Evolutionary conservation across 345 rosid genomes (phyloP), one percentile per base, ranked within the genome.

Genomic region (Populus euphratica): DNA sequence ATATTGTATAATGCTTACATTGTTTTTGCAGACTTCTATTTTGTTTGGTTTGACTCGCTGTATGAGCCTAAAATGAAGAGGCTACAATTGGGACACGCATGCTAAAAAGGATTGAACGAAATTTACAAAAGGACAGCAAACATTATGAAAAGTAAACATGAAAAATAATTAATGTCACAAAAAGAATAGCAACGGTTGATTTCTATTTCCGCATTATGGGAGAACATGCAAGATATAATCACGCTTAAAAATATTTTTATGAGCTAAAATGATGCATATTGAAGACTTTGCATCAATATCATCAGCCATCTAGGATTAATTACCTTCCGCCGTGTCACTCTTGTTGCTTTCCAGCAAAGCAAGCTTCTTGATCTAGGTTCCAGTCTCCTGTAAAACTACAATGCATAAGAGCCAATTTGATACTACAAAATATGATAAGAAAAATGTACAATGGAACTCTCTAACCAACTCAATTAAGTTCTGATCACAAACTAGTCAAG

Each of bases 281-380:
- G 6, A 20, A 69, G 27, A 20, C 9, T 13, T 44, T 6, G 38
- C 5, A n/a, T 59, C 56, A 31, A 6, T 29, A 29, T 54, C 31
- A 44, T 35, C 12, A 17, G 43, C 52, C 47, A 68, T 68, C n/a
- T 3, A 50, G 44, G 33, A 12, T 62, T 33, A 69, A 79, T 80
- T 91, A 96, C 99, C 98, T 91, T 94, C 25, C 88, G 86, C 49
- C 90, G 89, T 13, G 88, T 87, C 67, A 79, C 86, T 84, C 86
- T 88, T 2, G 91, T 83, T 50, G 89, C 88, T 83, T 91, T 94
- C 99, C 97, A 92, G 86, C 99, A 91, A 62, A 94, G 86, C 86
- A 94, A 82, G 86, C 89, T 92, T 89, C 94, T 91, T 5, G 99
- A 90, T 80, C 86, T 86, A 2, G 98, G 89, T 82, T 96, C 99